phyloP scores from a whole-genome alignment of 208 protist genomes.

The Leishmania braziliensis region DNA sequence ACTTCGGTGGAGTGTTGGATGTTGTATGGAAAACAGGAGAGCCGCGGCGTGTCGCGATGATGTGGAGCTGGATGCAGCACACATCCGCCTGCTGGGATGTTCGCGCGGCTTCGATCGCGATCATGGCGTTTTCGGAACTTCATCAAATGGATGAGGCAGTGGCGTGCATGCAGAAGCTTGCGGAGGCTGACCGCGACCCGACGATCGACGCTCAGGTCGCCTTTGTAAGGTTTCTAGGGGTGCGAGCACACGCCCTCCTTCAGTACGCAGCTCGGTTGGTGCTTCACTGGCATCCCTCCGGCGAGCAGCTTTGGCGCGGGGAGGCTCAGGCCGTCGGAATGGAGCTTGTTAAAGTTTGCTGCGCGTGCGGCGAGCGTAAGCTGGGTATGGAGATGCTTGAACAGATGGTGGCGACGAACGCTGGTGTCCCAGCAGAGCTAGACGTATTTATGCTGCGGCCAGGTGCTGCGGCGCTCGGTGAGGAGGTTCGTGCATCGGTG shows the following conservation, averaged over 20 bases:
- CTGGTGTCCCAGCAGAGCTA: constrained; percentile 26
- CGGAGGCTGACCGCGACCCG: constrained; percentile 53
- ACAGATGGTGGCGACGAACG: constrained; percentile 22
- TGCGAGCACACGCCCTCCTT: constrained; percentile 41
- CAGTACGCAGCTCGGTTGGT: constrained; percentile 80
- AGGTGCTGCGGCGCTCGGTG: background rate
- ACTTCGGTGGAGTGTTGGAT: constrained; percentile 54
- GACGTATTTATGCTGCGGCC: constrained; percentile 31
- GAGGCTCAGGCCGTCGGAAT: constrained; percentile 44
- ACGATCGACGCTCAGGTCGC: constrained; percentile 54
- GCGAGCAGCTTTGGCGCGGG: constrained; percentile 28
- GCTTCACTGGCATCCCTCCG: constrained; percentile 58
- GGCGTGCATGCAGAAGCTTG: constrained; percentile 61
- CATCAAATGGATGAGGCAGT: constrained; percentile 54
- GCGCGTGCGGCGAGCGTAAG: constrained; percentile 1
- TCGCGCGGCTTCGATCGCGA: constrained; percentile 51
- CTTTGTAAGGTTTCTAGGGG: constrained; percentile 50
- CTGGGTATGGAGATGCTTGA: constrained; percentile 26
- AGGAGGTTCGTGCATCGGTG: background rate
- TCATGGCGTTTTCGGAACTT: constrained; percentile 52
- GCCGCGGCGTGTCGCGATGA: constrained; percentile 31
- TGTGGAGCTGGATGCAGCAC: constrained; percentile 87
- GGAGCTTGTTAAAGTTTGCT: constrained; percentile 39
- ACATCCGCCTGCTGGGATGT: constrained; percentile 78
- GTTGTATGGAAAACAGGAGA: constrained; percentile 41